Conservation (phyloP, 768 basidiomycete species). For the Basidioascus undulatus region DNA sequence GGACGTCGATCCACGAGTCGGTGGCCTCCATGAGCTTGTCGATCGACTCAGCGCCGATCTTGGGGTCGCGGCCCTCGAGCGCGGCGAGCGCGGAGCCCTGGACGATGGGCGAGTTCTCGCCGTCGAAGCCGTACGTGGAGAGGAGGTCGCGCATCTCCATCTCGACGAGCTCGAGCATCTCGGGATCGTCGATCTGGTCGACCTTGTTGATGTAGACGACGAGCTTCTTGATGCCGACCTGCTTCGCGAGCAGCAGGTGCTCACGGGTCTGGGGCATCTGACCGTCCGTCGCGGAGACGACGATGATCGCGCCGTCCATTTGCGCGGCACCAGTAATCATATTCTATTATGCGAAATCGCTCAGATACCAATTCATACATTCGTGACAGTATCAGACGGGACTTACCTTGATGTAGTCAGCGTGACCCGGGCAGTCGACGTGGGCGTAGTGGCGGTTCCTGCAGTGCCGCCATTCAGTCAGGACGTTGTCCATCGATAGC, state of each 20-base stretch:
- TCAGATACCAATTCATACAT: not conserved
- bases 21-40: slow-evolving; percentile 59
- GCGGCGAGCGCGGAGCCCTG: slow-evolving; percentile 94
- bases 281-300: slow-evolving; percentile 94
- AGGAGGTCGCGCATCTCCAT: slow-evolving; percentile 99
- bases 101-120: slow-evolving; percentile 90
- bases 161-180: slow-evolving; percentile 97
- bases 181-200: slow-evolving; percentile 81
- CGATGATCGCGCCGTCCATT: slow-evolving; percentile 43
- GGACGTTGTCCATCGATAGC: too few relatives aligned
- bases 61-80: slow-evolving; percentile 58
- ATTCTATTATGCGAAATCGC: slow-evolving; percentile 23
- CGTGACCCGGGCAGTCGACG: slow-evolving; percentile 64
- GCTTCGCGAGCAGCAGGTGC: slow-evolving; percentile 87
- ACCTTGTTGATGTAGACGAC: slow-evolving; percentile 99
- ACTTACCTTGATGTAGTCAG: slow-evolving; percentile 14
- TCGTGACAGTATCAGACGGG: too few relatives aligned
- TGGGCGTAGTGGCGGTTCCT: slow-evolving; percentile 85
- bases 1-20: slow-evolving; percentile 85
- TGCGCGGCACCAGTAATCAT: slow-evolving; percentile 99
- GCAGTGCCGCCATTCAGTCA: too few relatives aligned
- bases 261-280: slow-evolving; percentile 99
- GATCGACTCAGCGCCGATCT: slow-evolving; percentile 59
- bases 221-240: slow-evolving; percentile 89
- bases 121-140: slow-evolving; percentile 77